Percentiles rank a stretch among this genome's conserved stretches.
Conservation (phyloP, 2,329 filamentous ascomycete species). For the Aspergillus tamarii region DNA sequence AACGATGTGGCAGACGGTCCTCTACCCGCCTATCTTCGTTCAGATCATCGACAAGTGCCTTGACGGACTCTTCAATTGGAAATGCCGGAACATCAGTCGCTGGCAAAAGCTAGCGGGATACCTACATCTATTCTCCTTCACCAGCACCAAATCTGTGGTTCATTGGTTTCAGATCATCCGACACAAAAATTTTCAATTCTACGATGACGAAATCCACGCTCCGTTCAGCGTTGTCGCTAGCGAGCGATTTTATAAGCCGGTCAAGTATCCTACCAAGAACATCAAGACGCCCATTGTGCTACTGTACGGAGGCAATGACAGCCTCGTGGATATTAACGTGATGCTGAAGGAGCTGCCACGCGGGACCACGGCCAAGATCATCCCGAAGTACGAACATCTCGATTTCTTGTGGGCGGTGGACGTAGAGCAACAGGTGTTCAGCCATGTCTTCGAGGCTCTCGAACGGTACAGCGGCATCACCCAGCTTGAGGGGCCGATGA, state of each 20-base stretch:
- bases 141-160: constrained; percentile 93
- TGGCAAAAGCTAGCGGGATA: constrained; percentile 95
- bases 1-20: constrained; percentile 94
- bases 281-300: constrained; percentile 95
- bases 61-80: constrained; percentile 87
- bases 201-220: constrained; percentile 88
- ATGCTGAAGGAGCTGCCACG: constrained; percentile 88
- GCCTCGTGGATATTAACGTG: constrained; percentile 86
- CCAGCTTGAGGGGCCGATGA: not conserved
- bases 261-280: constrained; percentile 93
- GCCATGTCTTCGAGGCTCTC: constrained; percentile 86
- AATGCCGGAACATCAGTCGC: constrained; percentile 76
- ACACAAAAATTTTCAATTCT: constrained; percentile 96
- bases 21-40: constrained; percentile 93
- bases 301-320: constrained; percentile 91
- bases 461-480: constrained; percentile 58
- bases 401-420: constrained; percentile 95
- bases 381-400: constrained; percentile 92
- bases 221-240: constrained; percentile 71
- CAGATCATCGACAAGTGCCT: constrained; percentile 82
- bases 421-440: constrained; percentile 81
- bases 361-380: constrained; percentile 82
- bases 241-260: constrained; percentile 91
- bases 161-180: constrained; percentile 99
- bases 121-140: constrained; percentile 94